Evolutionary conservation across 2,329 filamentous ascomycete genomes (phyloP), one percentile per base, ranked within the genome.

Genomic region (Samsoniella hepiali): DNA sequence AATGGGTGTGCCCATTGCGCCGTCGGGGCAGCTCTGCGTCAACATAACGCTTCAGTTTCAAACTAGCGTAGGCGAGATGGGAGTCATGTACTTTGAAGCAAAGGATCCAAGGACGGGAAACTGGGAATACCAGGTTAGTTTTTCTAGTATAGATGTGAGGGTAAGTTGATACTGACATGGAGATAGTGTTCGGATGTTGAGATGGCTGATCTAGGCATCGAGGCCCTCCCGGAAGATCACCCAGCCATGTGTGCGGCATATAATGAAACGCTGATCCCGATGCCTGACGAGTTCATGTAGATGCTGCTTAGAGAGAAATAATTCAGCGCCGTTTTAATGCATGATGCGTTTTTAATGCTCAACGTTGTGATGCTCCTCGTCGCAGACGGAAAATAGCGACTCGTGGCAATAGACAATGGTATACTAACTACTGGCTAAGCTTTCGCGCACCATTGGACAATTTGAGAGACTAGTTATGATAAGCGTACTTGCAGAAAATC

Each of bases 241-340:
- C 57, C 44, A 10, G 57, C 57, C 2, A 59, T 59, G 57, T 59
- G 57, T 50, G 57, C 57, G 31, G 60, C 60, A 8, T 36, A 56
- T 29, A 55, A 63, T 31, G 51, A 54, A 5, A 63, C 57, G n/a
- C 42, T 63, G n/a, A 58, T 63, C 8, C 60, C 51, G 22, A 56
- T 56, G 51, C 50, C 60, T 5, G 57, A 59, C 27, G 57, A 59
- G 45, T 59, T 38, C 44, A 9, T 49, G 44, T 59, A 58, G n/a
- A 44, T 31, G 11, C 27, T n/a, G 36, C 8, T 9, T 3, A 36
- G 8, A 40, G 5, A 49, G 29, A 32, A 5, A 22, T 17, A 9
- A 38, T 27, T 42, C 10, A 5, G 22, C 6, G 36, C 36, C 5
- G 17, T 56, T 5, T n/a, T 29, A 8, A 29, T 42, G 53, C 3